These are phyloP conservation scores for Plasmodium reichenowi DNA, from an alignment of 169 alveolate genomes.

Conservation along the genomic window DNA sequence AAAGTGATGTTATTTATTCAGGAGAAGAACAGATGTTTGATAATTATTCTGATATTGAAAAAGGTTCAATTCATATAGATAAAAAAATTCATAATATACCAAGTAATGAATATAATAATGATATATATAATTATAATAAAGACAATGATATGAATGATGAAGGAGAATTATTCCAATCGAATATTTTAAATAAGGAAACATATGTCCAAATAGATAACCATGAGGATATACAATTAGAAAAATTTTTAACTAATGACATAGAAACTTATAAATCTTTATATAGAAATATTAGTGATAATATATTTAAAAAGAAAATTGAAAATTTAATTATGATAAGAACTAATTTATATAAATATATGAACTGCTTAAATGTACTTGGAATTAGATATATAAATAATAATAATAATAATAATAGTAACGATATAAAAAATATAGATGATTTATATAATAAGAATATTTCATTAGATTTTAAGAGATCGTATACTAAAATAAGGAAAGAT, in stretches of 20 bases:
- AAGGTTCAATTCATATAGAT: background rate
- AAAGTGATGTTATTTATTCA: background rate
- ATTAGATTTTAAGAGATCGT: conserved; percentile 58
- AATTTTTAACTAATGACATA: conserved; percentile 52
- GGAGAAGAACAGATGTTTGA: background rate
- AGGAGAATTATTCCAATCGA: conserved; percentile 26
- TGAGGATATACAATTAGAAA: conserved; percentile 65
- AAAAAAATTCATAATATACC: background rate
- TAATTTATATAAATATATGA: conserved; percentile 72
- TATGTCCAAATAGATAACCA: conserved; percentile 73
- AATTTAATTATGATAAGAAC: conserved; percentile 74
- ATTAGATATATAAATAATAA: conserved; percentile 63
- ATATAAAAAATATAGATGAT: conserved; percentile 56
- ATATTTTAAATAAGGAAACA: conserved; percentile 52
- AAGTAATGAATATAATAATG: background rate
- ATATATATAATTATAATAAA: conserved; percentile 8
- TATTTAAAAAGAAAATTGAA: conserved; percentile 73
- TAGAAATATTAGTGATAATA: conserved; percentile 72
- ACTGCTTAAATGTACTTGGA: conserved; percentile 74
- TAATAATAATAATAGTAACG: conserved; percentile 27
- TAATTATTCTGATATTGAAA: background rate
- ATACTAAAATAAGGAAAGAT: conserved; percentile 67
- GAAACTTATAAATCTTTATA: conserved; percentile 41
- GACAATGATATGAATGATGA: background rate
- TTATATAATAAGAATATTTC: conserved; percentile 36